A percentile compares a stretch with the other conserved stretches of the same genome.
Conservation (phyloP, 73 alveolate species). For the Blepharisma stoltei region DNA sequence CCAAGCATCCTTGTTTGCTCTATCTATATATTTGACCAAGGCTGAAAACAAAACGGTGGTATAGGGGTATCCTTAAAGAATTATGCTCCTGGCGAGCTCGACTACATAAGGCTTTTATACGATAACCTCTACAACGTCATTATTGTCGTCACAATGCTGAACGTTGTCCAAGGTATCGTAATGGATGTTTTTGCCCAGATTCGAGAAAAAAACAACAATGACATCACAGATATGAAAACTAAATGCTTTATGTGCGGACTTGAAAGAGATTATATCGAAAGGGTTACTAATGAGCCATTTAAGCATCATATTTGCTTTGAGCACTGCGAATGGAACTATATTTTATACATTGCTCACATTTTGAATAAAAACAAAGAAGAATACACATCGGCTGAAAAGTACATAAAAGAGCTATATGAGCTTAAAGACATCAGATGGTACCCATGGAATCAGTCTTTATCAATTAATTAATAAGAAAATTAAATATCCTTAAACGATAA, state of each 20-base stretch:
- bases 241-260: constrained; percentile 90
- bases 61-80: constrained; percentile 67
- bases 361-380: constrained; percentile 84
- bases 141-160: constrained; percentile 78
- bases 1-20: constrained; percentile 73
- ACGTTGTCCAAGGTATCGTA: constrained; percentile 95
- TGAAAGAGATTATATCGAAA: constrained; percentile 81
- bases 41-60: constrained; percentile 90
- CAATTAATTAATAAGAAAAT: neutral
- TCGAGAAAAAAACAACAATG: constrained; percentile 81
- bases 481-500: no score
- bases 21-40: constrained; percentile 74
- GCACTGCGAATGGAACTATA: constrained; percentile 89
- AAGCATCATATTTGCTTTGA: constrained; percentile 64
- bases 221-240: constrained; percentile 77
- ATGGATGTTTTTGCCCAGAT: constrained; percentile 93
- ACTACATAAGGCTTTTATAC: constrained; percentile 54
- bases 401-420: constrained; percentile 69
- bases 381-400: constrained; percentile 88
- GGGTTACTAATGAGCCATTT: constrained; percentile 62
- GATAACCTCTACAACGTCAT: constrained; percentile 85
- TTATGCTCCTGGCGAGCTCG: constrained; percentile 51
- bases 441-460: constrained; percentile 48
- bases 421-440: constrained; percentile 87
- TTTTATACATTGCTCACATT: constrained; percentile 81